A percentile compares a stretch with the other conserved stretches of the same genome.
These are phyloP conservation scores for Atkinsonella texensis DNA, from an alignment of 2,329 filamentous ascomycete genomes.

Conservation along the genomic window DNA sequence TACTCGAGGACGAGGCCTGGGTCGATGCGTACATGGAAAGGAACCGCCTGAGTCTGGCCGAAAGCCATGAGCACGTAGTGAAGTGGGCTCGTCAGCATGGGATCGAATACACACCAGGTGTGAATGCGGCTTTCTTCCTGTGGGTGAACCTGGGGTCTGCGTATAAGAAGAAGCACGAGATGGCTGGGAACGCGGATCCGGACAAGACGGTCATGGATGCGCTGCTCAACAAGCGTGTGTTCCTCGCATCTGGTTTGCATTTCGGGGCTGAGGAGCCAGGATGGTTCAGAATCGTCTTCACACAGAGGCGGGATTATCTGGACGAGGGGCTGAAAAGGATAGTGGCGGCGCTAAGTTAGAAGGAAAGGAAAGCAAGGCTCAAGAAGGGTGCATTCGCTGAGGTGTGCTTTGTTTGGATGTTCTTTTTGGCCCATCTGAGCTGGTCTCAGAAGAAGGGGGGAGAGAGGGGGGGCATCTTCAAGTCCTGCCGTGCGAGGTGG, in stretches of 20 bases:
- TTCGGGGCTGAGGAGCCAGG: constrained; percentile 27
- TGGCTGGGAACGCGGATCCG: constrained; percentile 11
- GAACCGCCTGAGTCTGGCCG: constrained; percentile 28
- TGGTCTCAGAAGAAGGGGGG: too few species aligned
- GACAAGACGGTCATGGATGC: constrained; percentile 15
- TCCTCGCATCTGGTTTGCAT: constrained; percentile 22
- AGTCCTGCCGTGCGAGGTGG: too few species aligned
- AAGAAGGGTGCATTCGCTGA: not conserved
- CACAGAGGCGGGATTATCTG: constrained; percentile 19
- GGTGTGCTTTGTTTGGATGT: not conserved
- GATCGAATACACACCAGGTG: constrained; percentile 32
- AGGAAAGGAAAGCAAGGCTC: not conserved
- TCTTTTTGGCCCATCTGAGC: not conserved
- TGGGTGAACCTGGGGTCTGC: constrained; percentile 35
- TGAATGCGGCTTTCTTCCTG: constrained; percentile 43
- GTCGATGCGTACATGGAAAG: constrained; percentile 29
- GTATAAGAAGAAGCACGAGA: constrained; percentile 10
- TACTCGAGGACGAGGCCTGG: constrained; percentile 32
- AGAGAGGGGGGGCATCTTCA: too few species aligned
- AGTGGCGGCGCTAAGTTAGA: not conserved
- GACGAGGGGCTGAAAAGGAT: constrained; percentile 14
- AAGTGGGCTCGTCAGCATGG: constrained; percentile 24
- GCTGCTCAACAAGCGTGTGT: constrained; percentile 20
- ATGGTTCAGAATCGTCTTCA: constrained; percentile 29
- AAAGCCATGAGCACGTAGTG: constrained; percentile 26